phyloP scores from a whole-genome alignment of 129 eudicot species.

The Oenanthe sinensis region DNA sequence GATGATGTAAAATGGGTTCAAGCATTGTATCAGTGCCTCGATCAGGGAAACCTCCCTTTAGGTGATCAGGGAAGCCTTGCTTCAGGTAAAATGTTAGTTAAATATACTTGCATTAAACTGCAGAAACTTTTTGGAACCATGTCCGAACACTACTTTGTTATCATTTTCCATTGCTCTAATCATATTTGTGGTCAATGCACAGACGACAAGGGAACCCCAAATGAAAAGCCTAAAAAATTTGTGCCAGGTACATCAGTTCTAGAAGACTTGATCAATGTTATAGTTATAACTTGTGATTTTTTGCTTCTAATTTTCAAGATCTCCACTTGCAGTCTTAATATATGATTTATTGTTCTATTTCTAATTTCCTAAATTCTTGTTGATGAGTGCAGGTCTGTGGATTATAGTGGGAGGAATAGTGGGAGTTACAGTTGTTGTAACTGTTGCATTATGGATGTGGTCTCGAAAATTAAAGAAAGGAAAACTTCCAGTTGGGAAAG shows the following conservation, averaged over 20 bases:
- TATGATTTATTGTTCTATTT: background rate
- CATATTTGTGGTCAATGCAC: background rate
- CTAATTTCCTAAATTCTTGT: background rate
- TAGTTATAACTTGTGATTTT: background rate
- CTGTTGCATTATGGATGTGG: conserved; percentile 27
- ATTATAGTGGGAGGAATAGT: conserved; percentile 37
- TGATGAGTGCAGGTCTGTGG: conserved; percentile 38
- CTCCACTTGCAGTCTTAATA: background rate
- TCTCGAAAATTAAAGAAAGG: conserved; percentile 15
- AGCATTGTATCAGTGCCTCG: conserved; percentile 43
- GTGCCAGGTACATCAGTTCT: conserved; percentile 11
- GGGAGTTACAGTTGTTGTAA: conserved; percentile 20
- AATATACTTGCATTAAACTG: background rate
- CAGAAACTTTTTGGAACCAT: background rate
- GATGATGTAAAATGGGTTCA: conserved; percentile 29
- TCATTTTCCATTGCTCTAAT: background rate
- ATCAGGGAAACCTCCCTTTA: conserved; percentile 23
- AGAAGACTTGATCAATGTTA: background rate
- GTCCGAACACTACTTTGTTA: background rate
- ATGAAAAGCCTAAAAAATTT: background rate
- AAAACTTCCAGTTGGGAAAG: conserved; percentile 16
- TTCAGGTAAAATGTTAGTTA: conserved; percentile 19
- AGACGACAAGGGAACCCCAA: conserved; percentile 19
- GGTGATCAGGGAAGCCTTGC: conserved; percentile 34
- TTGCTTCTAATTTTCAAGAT: background rate